Evolutionary conservation across 768 basidiomycete genomes (phyloP), one percentile per base, ranked within the genome.

Genomic region (Pleurotus salmoneostramineus): DNA sequence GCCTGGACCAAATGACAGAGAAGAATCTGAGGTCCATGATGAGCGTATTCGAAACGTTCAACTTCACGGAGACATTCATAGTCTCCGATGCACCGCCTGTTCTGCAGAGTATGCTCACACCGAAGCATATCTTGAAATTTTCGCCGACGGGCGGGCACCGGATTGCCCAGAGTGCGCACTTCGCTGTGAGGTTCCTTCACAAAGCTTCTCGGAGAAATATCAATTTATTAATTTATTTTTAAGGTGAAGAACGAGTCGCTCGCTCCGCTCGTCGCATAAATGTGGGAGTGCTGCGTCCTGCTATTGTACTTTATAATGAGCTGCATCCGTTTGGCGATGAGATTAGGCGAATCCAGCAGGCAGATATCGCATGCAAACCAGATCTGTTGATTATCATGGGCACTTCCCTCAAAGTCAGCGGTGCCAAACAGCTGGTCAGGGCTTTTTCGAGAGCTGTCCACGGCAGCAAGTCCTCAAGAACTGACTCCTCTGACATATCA

Each of bases 381-480:
- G 96, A 98, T 69, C 80, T 97, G 77, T 76, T 99, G 42, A 87
- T 99, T 64, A 89, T 99, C 64, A 95, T 98, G 91, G 96, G 96
- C 17, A 99, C 97, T 14, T 94, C 92, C 14, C 79, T 99, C 58
- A 96, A 96, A 71, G 97, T 98, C 6, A 94, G 96, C 62, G 96
- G 95, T 12, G 75, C 98, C 56, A 94, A 93, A 74, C 89, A 87
- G 66, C 82, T 98, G 31, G 94, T 97, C 54, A 97, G 94, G 71
- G 93, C 95, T 52, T 97, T 98, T 60, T 93, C 95, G 5, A 85
- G 83, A 63, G 79, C 78, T n/a, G 87, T 97, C 5, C 94, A 91
- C 65, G 75, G 82, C 12, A 69, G 74, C 3, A 66, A 74, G 8
- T 64, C 74, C 5, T 74, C 78, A 14, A 67, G 66, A 36, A 62